Percentiles rank a stretch among this genome's conserved stretches.
These are phyloP conservation scores for Penicillium paxilli DNA, from an alignment of 495 filamentous ascomycete species.

Conservation along the genomic window DNA sequence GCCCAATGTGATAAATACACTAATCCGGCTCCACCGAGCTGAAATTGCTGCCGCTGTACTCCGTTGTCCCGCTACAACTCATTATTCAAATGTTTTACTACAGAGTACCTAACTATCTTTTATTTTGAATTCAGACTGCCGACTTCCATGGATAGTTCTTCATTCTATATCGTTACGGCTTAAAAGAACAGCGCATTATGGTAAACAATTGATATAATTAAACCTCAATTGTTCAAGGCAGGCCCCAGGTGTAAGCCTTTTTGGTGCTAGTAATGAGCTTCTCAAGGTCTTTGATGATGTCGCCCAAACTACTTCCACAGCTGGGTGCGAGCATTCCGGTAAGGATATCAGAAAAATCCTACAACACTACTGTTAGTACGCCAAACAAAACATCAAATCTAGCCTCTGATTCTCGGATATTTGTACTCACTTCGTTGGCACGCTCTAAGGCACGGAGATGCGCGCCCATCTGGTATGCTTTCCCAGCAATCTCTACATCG, in stretches of 20 bases:
- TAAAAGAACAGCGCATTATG: background rate
- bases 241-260: background rate
- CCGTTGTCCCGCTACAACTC: too few species aligned
- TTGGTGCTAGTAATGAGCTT: slow-evolving; percentile 1
- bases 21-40: background rate
- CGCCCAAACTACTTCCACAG: slow-evolving; percentile 1
- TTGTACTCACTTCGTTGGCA: background rate
- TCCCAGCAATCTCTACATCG: slow-evolving; percentile 1
- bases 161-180: background rate
- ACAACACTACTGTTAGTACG: slow-evolving; percentile 1
- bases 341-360: background rate
- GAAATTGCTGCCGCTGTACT: too few species aligned
- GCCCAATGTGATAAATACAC: too few species aligned
- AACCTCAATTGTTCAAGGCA: background rate
- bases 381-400: slow-evolving; percentile 1
- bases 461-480: background rate
- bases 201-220: background rate
- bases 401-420: slow-evolving; percentile 1
- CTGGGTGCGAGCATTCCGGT: background rate
- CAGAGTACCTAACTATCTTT: too few species aligned
- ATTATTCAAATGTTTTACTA: background rate
- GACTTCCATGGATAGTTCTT: background rate
- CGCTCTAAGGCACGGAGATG: background rate
- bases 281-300: slow-evolving; percentile 1
- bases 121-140: background rate